Percentiles rank a stretch among this genome's conserved stretches.
phyloP scores from a whole-genome alignment of 1,284 basidiomycete genomes.

The Peniophora sp. region DNA sequence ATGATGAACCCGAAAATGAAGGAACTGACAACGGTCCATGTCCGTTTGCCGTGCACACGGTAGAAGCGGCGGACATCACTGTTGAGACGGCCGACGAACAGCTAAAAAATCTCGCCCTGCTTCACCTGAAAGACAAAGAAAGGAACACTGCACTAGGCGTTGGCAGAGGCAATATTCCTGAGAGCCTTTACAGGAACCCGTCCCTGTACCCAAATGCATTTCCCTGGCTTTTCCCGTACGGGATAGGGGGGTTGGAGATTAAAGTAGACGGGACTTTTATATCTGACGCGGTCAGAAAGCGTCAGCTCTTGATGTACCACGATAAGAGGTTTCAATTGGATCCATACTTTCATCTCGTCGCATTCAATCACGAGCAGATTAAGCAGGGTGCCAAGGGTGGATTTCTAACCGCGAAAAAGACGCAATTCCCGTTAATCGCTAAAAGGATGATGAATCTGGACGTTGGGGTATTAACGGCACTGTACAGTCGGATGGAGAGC shows the following conservation, averaged over 20 bases:
- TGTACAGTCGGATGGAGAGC: slow-evolving; percentile 15
- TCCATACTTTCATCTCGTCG: slow-evolving; percentile 24
- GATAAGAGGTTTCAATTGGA: slow-evolving; percentile 31
- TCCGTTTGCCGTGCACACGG: not conserved
- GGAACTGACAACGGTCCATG: slow-evolving; percentile 10
- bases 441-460: slow-evolving; percentile 20
- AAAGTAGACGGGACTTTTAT: not conserved
- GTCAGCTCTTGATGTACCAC: slow-evolving; percentile 25
- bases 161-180: slow-evolving; percentile 8
- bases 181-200: slow-evolving; percentile 17
- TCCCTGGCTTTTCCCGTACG: slow-evolving; percentile 23
- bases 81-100: slow-evolving; percentile 4
- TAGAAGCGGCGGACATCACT: not conserved
- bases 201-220: slow-evolving; percentile 20
- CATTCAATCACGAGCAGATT: slow-evolving; percentile 32
- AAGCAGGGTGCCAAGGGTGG: slow-evolving; percentile 17
- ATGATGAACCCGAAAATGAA: slow-evolving; percentile 3
- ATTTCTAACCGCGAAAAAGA: slow-evolving; percentile 20
- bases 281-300: slow-evolving; percentile 12
- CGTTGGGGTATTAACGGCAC: slow-evolving; percentile 11
- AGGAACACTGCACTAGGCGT: slow-evolving; percentile 9
- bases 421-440: slow-evolving; percentile 18
- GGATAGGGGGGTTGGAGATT: slow-evolving; percentile 16
- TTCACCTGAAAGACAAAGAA: slow-evolving; percentile 5
- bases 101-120: slow-evolving; percentile 13